Evolutionary conservation across 2,329 filamentous ascomycete genomes (phyloP), one percentile per base, ranked within the genome.

Genomic region (Fusarium luffae): DNA sequence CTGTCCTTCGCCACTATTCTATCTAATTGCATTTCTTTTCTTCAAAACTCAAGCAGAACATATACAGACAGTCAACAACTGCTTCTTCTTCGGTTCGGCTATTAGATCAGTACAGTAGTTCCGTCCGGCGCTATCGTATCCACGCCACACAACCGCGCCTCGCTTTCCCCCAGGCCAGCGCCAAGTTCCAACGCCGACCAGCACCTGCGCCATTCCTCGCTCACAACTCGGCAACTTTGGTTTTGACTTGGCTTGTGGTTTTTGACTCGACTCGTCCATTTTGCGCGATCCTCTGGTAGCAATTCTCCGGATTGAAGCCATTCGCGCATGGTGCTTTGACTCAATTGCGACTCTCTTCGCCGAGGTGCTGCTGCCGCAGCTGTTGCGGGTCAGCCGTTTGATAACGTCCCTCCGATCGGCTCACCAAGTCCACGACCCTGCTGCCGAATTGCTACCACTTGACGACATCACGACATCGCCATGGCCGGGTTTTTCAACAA

Each of bases 401-500:
- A 63, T 68, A 54, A 63, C 56, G 64, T 74, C 59, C 55, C 62
- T 61, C 59, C 34, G 62, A 70, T 64, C 63, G 70, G 73, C 67
- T 74, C 63, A 71, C 41, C 54, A 63, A 71, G 57, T 55, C 64
- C 46, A 44, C 71, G 50, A 43, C 54, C 59, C 66, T 58, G 54
- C 66, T 50, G 42, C 60, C 46, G 27, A 64, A 43, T 48, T 54
- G 52, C 48, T 60, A 52, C 47, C 47, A 66, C 54, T 61, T 61
- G 44, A 67, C 66, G 54, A 71, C 68, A 54, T 68, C 63, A 73
- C 71, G 56, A 70, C 65, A 61, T 65, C 69, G 60, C 61, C 70
- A 89, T 89, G 86, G 82, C 86, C 67, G 83, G 85, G 67, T 86
- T 90, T 72, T 84, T 89, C 68, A 87, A 83, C 73, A 89, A 87